Percentiles rank a stretch among this genome's conserved stretches.
Conservation (phyloP, 768 basidiomycete genomes). For the Trametes cinnabarina region DNA sequence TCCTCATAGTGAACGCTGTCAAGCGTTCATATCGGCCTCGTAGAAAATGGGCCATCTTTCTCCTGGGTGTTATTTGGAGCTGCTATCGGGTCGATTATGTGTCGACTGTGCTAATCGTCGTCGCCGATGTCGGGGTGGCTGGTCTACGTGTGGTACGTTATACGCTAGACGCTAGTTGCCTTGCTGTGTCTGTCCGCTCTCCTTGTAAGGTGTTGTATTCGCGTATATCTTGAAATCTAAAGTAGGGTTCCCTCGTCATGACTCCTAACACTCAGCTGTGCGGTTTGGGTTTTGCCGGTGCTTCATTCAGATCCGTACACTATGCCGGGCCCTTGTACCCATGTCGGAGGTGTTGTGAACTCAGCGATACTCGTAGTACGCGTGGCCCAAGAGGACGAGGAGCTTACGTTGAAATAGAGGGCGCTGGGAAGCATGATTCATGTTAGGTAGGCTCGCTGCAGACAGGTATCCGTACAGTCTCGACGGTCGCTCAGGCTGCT, state of each 20-base stretch:
- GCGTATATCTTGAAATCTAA: slow-evolving; percentile 25
- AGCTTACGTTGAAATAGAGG: no score
- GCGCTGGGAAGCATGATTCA: no score
- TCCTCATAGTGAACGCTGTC: slow-evolving; percentile 9
- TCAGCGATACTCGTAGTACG: no score
- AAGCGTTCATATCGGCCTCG: background rate
- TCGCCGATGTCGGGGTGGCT: slow-evolving; percentile 10
- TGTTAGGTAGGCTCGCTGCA: no score
- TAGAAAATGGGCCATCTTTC: background rate
- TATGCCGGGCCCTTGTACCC: no score
- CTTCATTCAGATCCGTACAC: no score
- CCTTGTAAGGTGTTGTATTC: slow-evolving; percentile 24
- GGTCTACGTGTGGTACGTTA: slow-evolving; percentile 17
- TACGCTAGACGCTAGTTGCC: slow-evolving; percentile 16
- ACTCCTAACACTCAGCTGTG: no score
- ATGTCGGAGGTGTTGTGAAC: no score
- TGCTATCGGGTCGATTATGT: slow-evolving; percentile 15
- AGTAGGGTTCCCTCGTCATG: slow-evolving; percentile 17
- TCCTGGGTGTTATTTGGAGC: background rate
- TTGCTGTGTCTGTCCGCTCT: slow-evolving; percentile 24
- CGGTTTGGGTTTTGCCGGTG: no score
- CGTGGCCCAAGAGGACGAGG: no score
- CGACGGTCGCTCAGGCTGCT: no score
- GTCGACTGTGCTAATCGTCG: slow-evolving; percentile 3
- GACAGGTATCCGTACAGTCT: no score